These are phyloP conservation scores for Tephrocybe sp. DNA, from an alignment of 768 basidiomycete species.

Conservation along the genomic window DNA sequence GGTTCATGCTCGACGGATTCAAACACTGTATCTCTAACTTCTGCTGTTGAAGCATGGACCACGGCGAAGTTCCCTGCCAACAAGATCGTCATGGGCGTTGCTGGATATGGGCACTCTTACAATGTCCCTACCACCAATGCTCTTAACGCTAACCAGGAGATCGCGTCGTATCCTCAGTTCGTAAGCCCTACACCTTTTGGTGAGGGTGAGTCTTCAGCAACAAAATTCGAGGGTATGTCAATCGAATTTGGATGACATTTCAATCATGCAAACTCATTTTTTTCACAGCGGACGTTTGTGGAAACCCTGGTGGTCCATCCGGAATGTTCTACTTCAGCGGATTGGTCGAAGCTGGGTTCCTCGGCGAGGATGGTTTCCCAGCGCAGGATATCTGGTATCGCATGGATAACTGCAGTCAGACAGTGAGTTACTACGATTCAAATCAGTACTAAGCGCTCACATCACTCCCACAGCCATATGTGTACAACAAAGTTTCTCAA, in stretches of 20 bases:
- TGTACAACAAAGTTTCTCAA: conserved; percentile 53
- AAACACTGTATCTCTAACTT: conserved; percentile 69
- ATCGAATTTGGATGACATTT: no score
- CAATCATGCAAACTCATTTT: neutral
- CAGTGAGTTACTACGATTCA: conserved; percentile 44
- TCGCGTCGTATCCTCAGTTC: conserved; percentile 51
- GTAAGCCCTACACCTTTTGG: conserved; percentile 3
- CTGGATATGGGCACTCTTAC: conserved; percentile 79
- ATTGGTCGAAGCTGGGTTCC: conserved; percentile 52
- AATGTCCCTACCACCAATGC: conserved; percentile 39
- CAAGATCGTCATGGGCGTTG: conserved; percentile 73
- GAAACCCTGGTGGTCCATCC: conserved; percentile 29
- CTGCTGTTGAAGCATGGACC: conserved; percentile 71
- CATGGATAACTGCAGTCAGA: conserved; percentile 70
- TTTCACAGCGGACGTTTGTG: conserved; percentile 47
- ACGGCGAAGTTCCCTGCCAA: conserved; percentile 68
- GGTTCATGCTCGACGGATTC: conserved; percentile 64
- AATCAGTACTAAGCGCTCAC: neutral
- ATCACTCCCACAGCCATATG: conserved; percentile 47
- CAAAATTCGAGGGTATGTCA: no score
- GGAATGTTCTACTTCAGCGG: conserved; percentile 64
- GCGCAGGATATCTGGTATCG: conserved; percentile 51
- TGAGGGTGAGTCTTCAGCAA: neutral
- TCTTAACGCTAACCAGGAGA: conserved; percentile 21
- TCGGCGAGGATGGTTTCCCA: conserved; percentile 42